phyloP scores from a whole-genome alignment of 148 eudicot genomes.

The Salicornia ramosissima region DNA sequence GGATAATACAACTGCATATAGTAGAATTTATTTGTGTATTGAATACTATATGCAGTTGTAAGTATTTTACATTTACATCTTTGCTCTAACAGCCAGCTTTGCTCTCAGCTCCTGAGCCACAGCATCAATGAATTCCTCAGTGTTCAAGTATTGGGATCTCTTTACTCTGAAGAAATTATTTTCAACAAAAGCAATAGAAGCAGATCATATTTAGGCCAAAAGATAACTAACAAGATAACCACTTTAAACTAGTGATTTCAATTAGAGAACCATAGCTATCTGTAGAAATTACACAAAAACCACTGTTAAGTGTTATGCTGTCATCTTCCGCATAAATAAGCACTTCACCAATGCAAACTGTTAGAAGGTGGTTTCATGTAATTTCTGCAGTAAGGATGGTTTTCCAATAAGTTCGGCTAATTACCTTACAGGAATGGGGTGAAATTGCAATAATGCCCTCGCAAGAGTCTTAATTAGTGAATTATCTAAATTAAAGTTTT shows the following conservation, averaged over 20 bases:
- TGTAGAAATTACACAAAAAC: neutral
- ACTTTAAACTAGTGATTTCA: neutral
- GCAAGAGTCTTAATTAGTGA: too few relatives aligned
- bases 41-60: neutral
- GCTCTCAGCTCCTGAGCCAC: constrained; percentile 77
- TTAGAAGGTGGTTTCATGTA: neutral
- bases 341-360: neutral
- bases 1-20: neutral
- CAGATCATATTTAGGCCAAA: too few relatives aligned
- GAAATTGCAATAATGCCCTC: neutral
- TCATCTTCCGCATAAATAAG: neutral
- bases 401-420: neutral
- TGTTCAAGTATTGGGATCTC: constrained; percentile 62
- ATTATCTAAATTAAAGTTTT: too few relatives aligned
- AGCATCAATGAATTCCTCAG: constrained; percentile 86
- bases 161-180: constrained; percentile 2
- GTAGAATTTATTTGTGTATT: neutral
- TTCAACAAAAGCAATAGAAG: constrained; percentile 3
- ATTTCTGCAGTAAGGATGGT: neutral
- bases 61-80: neutral
- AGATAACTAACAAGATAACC: neutral
- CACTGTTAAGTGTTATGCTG: neutral
- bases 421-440: neutral
- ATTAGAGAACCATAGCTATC: neutral
- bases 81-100: constrained; percentile 32